phyloP scores from a whole-genome alignment of 495 filamentous ascomycete genomes.

The Lasiosphaeris hirsuta region DNA sequence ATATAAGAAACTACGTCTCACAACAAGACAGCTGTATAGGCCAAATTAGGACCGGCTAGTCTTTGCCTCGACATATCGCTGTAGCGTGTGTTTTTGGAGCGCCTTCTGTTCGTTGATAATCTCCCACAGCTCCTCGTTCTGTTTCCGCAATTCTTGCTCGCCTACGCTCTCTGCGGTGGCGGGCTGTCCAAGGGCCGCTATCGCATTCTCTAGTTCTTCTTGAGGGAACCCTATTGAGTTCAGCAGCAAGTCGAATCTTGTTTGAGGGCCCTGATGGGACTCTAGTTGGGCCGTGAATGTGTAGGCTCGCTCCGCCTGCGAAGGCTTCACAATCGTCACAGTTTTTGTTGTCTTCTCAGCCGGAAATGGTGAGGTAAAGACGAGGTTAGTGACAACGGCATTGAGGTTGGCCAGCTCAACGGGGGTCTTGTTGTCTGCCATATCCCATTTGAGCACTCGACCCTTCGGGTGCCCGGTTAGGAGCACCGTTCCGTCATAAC shows the following conservation, averaged over 20 bases:
- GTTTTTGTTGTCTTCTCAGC: conserved; percentile 45
- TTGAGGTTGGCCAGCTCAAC: conserved; percentile 65
- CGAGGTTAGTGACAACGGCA: conserved; percentile 74
- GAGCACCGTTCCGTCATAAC: conserved; percentile 77
- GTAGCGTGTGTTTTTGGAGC: conserved; percentile 46
- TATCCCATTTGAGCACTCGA: conserved; percentile 67
- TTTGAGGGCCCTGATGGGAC: conserved; percentile 29
- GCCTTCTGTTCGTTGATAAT: conserved; percentile 48
- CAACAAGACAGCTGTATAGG: neutral
- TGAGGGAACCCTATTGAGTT: conserved; percentile 36
- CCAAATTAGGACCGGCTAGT: conserved; percentile 23
- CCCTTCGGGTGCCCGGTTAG: conserved; percentile 80
- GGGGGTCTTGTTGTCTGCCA: conserved; percentile 60
- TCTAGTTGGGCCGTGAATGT: conserved; percentile 64
- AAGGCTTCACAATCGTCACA: conserved; percentile 68
- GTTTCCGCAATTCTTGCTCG: conserved; percentile 43
- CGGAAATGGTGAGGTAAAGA: conserved; percentile 63
- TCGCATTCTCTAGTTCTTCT: conserved; percentile 24
- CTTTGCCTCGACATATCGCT: conserved; percentile 41
- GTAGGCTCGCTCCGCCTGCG: conserved; percentile 63
- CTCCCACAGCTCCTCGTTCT: conserved; percentile 52
- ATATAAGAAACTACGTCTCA: neutral
- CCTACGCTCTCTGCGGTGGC: conserved; percentile 15
- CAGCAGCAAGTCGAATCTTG: conserved; percentile 38
- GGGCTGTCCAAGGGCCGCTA: conserved; percentile 31